These are phyloP conservation scores for Thermochaetoides thermophila DNA, from an alignment of 495 filamentous ascomycete genomes.

Conservation along the genomic window DNA sequence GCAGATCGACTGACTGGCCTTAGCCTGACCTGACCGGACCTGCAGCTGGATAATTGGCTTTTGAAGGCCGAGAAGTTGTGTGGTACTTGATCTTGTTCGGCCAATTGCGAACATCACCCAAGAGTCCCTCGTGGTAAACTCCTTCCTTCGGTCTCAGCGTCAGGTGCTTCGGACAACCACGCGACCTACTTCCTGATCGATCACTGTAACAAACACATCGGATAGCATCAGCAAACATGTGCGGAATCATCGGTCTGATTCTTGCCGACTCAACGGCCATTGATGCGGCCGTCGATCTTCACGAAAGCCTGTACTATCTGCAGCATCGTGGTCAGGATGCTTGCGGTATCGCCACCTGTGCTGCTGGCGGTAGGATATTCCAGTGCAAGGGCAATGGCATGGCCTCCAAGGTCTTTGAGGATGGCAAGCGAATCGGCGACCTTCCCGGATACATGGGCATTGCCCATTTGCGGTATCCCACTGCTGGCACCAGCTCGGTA, in stretches of 20 bases:
- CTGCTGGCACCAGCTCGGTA: conserved; percentile 66
- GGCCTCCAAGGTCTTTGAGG: conserved; percentile 70
- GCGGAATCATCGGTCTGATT: conserved; percentile 73
- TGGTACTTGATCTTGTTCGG: too few relatives aligned
- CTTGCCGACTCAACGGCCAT: conserved; percentile 36
- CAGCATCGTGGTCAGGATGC: conserved; percentile 83
- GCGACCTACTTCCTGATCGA: too few relatives aligned
- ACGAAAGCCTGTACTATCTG: conserved; percentile 80
- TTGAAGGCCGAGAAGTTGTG: too few relatives aligned
- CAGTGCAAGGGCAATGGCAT: conserved; percentile 90
- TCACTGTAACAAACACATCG: too few relatives aligned
- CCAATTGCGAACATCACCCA: too few relatives aligned
- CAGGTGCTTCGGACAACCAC: too few relatives aligned
- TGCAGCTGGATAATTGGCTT: too few relatives aligned
- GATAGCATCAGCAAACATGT: too few relatives aligned
- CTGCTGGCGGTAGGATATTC: conserved; percentile 62
- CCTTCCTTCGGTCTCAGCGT: too few relatives aligned
- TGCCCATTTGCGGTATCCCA: conserved; percentile 81
- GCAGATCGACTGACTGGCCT: too few relatives aligned
- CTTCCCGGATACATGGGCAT: conserved; percentile 85
- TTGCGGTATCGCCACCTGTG: conserved; percentile 73
- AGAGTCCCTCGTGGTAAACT: too few relatives aligned
- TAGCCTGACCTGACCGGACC: too few relatives aligned
- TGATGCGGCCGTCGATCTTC: conserved; percentile 47
- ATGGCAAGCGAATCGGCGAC: conserved; percentile 58